phyloP scores from a whole-genome alignment of 31 red algal genomes.

The Pterothamnion heteromorphum region DNA sequence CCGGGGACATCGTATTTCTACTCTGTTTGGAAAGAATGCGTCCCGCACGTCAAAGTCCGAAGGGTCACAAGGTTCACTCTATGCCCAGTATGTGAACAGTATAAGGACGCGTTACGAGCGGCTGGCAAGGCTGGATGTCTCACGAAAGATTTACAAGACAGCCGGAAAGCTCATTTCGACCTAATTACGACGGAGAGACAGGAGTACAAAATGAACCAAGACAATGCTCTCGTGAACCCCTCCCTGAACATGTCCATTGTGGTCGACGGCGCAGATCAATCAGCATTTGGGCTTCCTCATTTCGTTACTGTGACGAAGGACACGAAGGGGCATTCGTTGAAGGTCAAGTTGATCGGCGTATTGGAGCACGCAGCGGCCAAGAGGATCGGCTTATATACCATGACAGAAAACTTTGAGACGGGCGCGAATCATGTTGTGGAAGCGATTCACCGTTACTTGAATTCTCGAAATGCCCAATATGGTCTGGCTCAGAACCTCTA shows the following conservation, averaged over 20 bases:
- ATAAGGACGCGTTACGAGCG: neutral
- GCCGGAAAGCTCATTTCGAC: neutral
- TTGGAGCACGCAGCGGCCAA: neutral
- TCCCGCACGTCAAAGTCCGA: neutral
- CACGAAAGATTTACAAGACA: neutral
- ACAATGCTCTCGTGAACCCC: neutral
- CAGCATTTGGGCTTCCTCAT: neutral
- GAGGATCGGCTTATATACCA: neutral
- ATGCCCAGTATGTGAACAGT: neutral
- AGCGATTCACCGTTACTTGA: neutral
- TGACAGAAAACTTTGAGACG: constrained; percentile 4
- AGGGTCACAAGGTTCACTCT: neutral
- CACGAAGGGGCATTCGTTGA: neutral
- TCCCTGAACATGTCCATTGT: neutral
- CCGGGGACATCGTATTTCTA: too few relatives aligned
- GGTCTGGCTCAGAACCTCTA: too few relatives aligned
- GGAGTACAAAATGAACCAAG: neutral
- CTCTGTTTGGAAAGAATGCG: neutral
- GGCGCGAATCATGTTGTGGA: too few relatives aligned
- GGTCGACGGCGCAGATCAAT: neutral
- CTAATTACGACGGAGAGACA: neutral
- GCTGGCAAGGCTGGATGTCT: neutral
- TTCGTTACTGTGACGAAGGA: neutral
- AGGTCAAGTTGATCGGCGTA: neutral
- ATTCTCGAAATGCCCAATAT: too few relatives aligned